Evolutionary conservation across 108 stramenopile genomes (phyloP), one percentile per base, ranked within the genome.

Genomic region (Pseudonitzschia multiseries): DNA sequence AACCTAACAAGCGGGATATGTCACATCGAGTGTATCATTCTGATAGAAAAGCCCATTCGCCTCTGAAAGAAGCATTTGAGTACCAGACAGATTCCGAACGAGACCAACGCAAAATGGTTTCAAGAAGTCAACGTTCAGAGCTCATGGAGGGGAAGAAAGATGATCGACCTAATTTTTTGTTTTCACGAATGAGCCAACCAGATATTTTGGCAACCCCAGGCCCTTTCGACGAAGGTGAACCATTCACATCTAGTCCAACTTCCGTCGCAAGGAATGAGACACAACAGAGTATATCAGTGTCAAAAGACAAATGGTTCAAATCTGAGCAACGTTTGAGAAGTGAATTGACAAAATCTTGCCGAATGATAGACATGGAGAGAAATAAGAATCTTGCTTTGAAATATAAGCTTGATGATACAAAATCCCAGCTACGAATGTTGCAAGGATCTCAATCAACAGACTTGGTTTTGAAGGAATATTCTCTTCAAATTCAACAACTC

Each of bases 361-460:
- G 66, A 43, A 10, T 68, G 29, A 31, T 68, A n/a, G 74, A 75
- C 29, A 28, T 52, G 31, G 74, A 75, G 41, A 46, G 29, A 20
- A 31, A 56, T 57, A 65, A 68, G 52, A 67, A 56, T 24, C 28
- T 32, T 14, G 41, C 56, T 24, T 43, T 75, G 15, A 28, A 29
- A 22, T 12, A 59, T 31, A 75, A 65, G 22, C 21, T 75, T 20
- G 57, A 48, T 15, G 43, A 68, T 29, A 57, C 65, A 53, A 65
- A 68, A 32, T 15, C 20, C 5, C 54, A 48, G 27, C 22, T 75
- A 9, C 18, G 29, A 22, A 26, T 24, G 13, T 4, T 46, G 17
- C 57, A 46, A 28, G 21, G 24, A 48, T 32, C 33, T 2, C n/a
- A 74, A 54, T 21, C 61, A 31, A 43, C 9, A n/a, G 27, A 54